Base-by-base conservation (phyloP, 2,329 filamentous ascomycete species). In the Colletotrichum abscissum region DNA sequence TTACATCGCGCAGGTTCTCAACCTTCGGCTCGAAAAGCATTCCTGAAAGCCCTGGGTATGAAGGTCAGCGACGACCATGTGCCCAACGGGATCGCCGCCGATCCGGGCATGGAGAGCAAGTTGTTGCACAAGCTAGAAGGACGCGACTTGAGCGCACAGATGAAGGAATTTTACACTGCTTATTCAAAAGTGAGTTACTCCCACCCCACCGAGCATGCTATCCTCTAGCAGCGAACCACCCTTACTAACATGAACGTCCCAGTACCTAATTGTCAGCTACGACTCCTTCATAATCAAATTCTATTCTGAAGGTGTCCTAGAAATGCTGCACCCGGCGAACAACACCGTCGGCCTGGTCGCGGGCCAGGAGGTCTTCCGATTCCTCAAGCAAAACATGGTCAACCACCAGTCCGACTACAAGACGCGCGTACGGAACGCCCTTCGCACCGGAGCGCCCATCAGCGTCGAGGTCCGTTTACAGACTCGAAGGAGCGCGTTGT, bases 391-490 rank as follows among this genome's bases (percentile, higher is more conserved):
- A 60, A 78, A 79, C 69, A 78, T 77, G 76, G 55, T 79, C 14
- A 72, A 67, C 24, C 71, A 74, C 19, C 75, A 78, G 67, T 70
- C 72, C 8, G 78, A 78, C 35, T 78, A 76, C 72, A 78, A 78
- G 70, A 28, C 60, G 3, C 72, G 76, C 11, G 77, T 79, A 5
- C 74, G 77, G 1, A 72, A n/a, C n/a, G 68, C 49, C 19, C 30
- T 74, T 9, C 72, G 72, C 1, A 76, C 76, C 30, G 82, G 83
- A 63, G 77, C 76, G 28, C 82, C 84, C 12, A 76, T 80, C 60
- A 78, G 77, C 35, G 72, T 78, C 3, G 76, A 78, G 54, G 46
- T 79, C 28, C 77, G 78, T 4, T 72, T 79, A 22, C 77, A 79
- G 73, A 79, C 78, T 7, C 69, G 74, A 26, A 76, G 78, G 28